Evolutionary conservation across 2,329 filamentous ascomycete species (phyloP).

Genomic region (Alternaria triticina): DNA sequence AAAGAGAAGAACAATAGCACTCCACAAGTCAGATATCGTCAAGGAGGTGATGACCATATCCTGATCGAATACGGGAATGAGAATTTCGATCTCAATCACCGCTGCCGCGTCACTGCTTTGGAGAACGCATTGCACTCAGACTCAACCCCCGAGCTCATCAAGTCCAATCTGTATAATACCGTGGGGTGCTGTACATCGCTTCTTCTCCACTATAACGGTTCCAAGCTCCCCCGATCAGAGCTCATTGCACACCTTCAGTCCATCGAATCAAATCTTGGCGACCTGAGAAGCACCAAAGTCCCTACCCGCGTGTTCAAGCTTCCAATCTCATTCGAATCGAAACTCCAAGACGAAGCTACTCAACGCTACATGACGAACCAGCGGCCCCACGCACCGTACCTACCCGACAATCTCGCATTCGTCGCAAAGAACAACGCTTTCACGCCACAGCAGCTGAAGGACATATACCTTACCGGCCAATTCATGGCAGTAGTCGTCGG

Average conservation of each 20-base stretch:
- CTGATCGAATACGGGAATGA: constrained; percentile 66
- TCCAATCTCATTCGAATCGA: constrained; percentile 52
- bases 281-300: constrained; percentile 50
- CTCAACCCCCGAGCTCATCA: constrained; percentile 48
- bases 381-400: constrained; percentile 65
- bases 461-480: constrained; percentile 58
- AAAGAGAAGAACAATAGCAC: constrained; percentile 24
- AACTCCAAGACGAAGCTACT: constrained; percentile 58
- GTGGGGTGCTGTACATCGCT: constrained; percentile 59
- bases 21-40: constrained; percentile 37
- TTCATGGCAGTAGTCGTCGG: constrained; percentile 62
- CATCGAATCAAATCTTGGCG: constrained; percentile 52
- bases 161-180: constrained; percentile 56
- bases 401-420: constrained; percentile 68
- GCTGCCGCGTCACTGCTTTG: constrained; percentile 62
- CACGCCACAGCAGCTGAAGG: constrained; percentile 55
- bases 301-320: constrained; percentile 53
- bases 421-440: constrained; percentile 63
- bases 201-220: constrained; percentile 52
- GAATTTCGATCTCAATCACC: constrained; percentile 63
- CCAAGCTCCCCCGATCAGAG: constrained; percentile 42
- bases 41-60: constrained; percentile 56
- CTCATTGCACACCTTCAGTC: constrained; percentile 48
- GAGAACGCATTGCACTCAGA: constrained; percentile 55
- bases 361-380: constrained; percentile 68